These are phyloP conservation scores for Xylaria digitata DNA, from an alignment of 2,329 filamentous ascomycete species.

Conservation along the genomic window DNA sequence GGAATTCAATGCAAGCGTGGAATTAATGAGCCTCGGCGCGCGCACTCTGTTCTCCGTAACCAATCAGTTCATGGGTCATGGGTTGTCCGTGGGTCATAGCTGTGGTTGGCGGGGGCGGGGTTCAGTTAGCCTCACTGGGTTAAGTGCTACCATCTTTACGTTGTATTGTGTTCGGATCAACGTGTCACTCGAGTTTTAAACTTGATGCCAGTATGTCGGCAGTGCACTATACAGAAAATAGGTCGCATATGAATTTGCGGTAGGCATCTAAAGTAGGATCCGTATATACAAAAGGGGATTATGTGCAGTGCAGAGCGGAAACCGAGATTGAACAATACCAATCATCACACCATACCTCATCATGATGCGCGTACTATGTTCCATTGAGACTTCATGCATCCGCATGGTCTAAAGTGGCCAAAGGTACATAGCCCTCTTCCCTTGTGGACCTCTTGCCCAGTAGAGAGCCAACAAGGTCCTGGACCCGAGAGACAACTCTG, in stretches of 20 bases:
- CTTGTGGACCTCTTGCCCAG: slow-evolving; percentile 51
- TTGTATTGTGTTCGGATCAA: not conserved
- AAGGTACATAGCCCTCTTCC: slow-evolving; percentile 69
- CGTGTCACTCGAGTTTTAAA: no score
- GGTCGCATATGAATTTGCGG: slow-evolving; percentile 6
- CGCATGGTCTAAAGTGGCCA: slow-evolving; percentile 62
- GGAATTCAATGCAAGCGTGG: not conserved
- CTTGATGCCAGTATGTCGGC: not conserved
- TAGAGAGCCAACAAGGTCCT: slow-evolving; percentile 55
- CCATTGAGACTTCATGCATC: slow-evolving; percentile 38
- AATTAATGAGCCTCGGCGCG: not conserved
- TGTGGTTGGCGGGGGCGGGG: not conserved
- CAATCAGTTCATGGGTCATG: not conserved
- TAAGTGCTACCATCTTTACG: not conserved
- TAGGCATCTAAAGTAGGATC: slow-evolving; percentile 22
- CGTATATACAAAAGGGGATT: slow-evolving; percentile 32
- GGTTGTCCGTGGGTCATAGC: not conserved
- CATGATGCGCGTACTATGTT: slow-evolving; percentile 19
- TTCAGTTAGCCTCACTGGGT: slow-evolving; percentile 17
- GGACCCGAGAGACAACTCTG: slow-evolving; percentile 56
- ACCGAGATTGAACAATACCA: slow-evolving; percentile 8
- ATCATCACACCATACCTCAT: slow-evolving; percentile 19
- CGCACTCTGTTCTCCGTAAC: not conserved
- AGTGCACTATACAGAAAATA: not conserved
- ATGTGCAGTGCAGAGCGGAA: slow-evolving; percentile 11